Evolutionary conservation across 2,329 filamentous ascomycete species (phyloP).

Genomic region (Botrytis fragariae): DNA sequence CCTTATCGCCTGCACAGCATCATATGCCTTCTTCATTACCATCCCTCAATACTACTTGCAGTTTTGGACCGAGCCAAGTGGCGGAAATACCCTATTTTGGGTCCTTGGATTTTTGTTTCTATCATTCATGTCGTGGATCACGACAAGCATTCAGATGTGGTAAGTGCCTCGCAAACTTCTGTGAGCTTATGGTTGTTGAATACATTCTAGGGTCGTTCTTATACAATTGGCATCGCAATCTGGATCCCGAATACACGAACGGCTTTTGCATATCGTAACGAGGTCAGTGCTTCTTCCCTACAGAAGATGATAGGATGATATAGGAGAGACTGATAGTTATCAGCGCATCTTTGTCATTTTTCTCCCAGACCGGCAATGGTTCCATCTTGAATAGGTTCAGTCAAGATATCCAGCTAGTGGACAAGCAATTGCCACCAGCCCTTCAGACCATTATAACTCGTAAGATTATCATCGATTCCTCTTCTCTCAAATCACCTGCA

Average conservation of each 20-base stretch:
- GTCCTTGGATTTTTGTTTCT: not conserved
- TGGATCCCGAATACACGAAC: conserved; percentile 37
- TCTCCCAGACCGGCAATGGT: conserved; percentile 43
- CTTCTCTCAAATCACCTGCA: not conserved
- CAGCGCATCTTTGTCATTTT: conserved; percentile 34
- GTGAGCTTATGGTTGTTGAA: not conserved
- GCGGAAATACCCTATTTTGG: not conserved
- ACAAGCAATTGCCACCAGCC: conserved; percentile 31
- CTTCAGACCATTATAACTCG: conserved; percentile 40
- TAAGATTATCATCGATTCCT: conserved; percentile 23
- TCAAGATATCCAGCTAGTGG: conserved; percentile 27
- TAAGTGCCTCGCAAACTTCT: not conserved
- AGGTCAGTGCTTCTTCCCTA: conserved; percentile 25
- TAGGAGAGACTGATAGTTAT: not conserved
- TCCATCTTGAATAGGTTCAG: conserved; percentile 43
- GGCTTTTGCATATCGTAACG: conserved; percentile 38
- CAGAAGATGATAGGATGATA: not conserved
- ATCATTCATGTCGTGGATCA: conserved; percentile 8
- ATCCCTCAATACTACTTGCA: conserved; percentile 10
- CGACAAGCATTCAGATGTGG: conserved; percentile 12
- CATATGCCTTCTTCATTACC: conserved; percentile 11
- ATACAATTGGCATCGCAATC: conserved; percentile 42
- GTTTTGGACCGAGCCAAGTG: not conserved
- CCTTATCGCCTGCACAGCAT: not conserved
- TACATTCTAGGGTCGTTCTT: not conserved